Evolutionary conservation across 352 stramenopile genomes (phyloP).

Genomic region (Pythium periplocum): DNA sequence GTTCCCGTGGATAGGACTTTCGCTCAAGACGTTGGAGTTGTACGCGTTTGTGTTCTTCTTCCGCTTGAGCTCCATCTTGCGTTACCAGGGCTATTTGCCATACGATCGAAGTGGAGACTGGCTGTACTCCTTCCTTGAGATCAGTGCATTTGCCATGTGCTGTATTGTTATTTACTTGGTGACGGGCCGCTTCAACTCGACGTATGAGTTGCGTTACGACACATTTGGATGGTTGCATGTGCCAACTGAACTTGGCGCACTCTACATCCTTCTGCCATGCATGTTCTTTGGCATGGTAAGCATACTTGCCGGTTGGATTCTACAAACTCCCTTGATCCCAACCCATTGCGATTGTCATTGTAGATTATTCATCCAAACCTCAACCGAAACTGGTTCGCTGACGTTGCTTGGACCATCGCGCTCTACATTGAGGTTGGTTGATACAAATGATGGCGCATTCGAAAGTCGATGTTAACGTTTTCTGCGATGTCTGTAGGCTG

Average conservation of each 20-base stretch:
- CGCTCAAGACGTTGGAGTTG: conserved; percentile 96
- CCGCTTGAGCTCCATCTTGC: conserved; percentile 95
- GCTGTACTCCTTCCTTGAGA: conserved; percentile 97
- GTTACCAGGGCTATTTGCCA: conserved; percentile 95
- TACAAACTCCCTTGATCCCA: conserved; percentile 56
- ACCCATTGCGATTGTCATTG: conserved; percentile 39
- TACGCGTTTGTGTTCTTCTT: conserved; percentile 97
- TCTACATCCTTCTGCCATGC: conserved; percentile 84
- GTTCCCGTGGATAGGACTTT: conserved; percentile 56
- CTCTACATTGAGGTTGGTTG: conserved; percentile 94
- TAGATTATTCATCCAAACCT: conserved; percentile 94
- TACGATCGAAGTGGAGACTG: conserved; percentile 95
- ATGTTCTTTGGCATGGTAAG: conserved; percentile 84
- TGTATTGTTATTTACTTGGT: conserved; percentile 89
- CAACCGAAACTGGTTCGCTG: conserved; percentile 96
- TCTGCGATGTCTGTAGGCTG: conserved; percentile 18
- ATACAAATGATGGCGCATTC: no score
- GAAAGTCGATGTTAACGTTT: no score
- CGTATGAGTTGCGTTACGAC: conserved; percentile 95
- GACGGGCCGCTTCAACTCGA: conserved; percentile 90
- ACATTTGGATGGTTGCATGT: conserved; percentile 91
- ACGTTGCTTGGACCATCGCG: conserved; percentile 97
- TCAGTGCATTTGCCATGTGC: conserved; percentile 87
- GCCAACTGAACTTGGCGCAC: conserved; percentile 73
- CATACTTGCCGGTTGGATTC: background rate